These are phyloP conservation scores for Epipyxis sp. DNA, from an alignment of 108 stramenopile genomes.

Conservation along the genomic window DNA sequence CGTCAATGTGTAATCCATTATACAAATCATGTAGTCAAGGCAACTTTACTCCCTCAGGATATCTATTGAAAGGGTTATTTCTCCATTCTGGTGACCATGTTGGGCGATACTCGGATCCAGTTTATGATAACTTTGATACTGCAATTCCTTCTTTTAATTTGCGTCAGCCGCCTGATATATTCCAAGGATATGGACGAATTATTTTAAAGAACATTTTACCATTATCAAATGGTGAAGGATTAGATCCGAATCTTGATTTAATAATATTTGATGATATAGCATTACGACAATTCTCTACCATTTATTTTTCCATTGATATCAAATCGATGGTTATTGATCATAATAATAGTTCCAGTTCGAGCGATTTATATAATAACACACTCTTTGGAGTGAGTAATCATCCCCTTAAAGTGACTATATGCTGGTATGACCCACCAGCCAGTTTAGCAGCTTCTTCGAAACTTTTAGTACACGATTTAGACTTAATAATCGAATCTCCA, in stretches of 20 bases:
- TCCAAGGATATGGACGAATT: constrained; percentile 27
- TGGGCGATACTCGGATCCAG: neutral
- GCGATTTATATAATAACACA: constrained; percentile 33
- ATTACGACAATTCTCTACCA: too few species aligned
- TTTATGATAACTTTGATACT: neutral
- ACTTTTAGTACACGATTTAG: constrained; percentile 68
- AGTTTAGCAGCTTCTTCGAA: constrained; percentile 42
- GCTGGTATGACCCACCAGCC: constrained; percentile 67
- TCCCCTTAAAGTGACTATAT: constrained; percentile 58
- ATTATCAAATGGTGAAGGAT: neutral
- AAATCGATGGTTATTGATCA: too few species aligned
- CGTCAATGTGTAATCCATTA: constrained; percentile 36
- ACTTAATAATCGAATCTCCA: constrained; percentile 50
- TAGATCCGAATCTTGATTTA: neutral
- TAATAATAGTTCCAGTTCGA: constrained; percentile 35
- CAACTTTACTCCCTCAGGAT: constrained; percentile 59
- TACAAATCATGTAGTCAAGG: constrained; percentile 44
- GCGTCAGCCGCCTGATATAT: constrained; percentile 40
- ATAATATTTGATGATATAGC: neutral
- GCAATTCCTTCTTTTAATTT: constrained; percentile 44
- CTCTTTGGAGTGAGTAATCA: constrained; percentile 14
- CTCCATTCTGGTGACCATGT: constrained; percentile 56
- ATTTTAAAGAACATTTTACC: constrained; percentile 44
- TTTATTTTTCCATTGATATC: too few species aligned
- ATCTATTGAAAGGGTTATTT: constrained; percentile 68